Percentiles rank a stretch among this genome's conserved stretches.
phyloP scores from a whole-genome alignment of 2,329 filamentous ascomycete genomes.

The Pseudogymnoascus sp. region DNA sequence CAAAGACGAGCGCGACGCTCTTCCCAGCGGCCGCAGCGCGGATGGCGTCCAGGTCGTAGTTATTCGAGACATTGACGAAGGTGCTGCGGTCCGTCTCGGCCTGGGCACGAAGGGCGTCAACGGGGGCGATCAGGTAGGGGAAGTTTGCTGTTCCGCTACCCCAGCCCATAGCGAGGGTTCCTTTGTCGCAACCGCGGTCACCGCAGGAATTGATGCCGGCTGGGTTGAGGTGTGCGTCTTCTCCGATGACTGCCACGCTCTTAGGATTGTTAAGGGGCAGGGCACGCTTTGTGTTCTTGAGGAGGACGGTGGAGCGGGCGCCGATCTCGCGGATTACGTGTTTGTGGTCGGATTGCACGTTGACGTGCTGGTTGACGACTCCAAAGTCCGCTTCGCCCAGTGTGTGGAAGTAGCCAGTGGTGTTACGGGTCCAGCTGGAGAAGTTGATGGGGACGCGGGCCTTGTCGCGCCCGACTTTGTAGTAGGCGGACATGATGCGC shows the following conservation, averaged over 20 bases:
- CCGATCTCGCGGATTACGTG: slow-evolving; percentile 65
- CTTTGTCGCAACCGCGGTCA: slow-evolving; percentile 43
- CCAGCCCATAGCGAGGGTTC: slow-evolving; percentile 68
- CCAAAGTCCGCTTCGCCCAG: slow-evolving; percentile 52
- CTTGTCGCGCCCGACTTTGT: slow-evolving; percentile 49
- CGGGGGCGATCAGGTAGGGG: slow-evolving; percentile 67
- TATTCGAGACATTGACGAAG: slow-evolving; percentile 59
- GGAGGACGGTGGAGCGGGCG: slow-evolving; percentile 72
- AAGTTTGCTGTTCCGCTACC: slow-evolving; percentile 67
- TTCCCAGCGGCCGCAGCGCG: slow-evolving; percentile 58
- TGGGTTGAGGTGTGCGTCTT: slow-evolving; percentile 69
- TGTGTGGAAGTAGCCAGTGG: slow-evolving; percentile 59
- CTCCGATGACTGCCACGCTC: slow-evolving; percentile 69
- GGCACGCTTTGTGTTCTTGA: slow-evolving; percentile 69
- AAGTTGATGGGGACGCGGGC: slow-evolving; percentile 59
- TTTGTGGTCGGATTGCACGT: slow-evolving; percentile 72
- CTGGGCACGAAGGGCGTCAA: slow-evolving; percentile 57
- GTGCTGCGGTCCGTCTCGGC: slow-evolving; percentile 49
- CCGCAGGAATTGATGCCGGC: slow-evolving; percentile 70
- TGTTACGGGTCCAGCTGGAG: slow-evolving; percentile 75
- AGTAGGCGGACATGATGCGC: slow-evolving; percentile 66
- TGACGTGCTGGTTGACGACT: slow-evolving; percentile 70
- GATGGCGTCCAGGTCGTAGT: slow-evolving; percentile 41
- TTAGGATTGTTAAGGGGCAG: slow-evolving; percentile 73
- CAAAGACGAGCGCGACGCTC: slow-evolving; percentile 75